Evolutionary conservation across 441 rosid species (phyloP).

Genomic region (Adansonia madagascariensis): DNA sequence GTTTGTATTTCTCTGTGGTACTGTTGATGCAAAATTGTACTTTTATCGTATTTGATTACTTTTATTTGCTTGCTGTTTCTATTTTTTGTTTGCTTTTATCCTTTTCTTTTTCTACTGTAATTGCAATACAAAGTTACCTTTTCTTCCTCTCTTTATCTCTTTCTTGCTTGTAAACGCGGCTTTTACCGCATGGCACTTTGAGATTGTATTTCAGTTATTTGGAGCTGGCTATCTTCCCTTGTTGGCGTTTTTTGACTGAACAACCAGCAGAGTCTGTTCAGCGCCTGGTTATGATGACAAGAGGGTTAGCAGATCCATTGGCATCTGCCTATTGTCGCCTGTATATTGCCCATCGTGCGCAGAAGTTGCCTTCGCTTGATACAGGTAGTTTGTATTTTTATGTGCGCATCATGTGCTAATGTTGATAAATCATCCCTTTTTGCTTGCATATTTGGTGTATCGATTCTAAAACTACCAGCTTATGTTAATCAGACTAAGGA

Average conservation of each 20-base stretch:
- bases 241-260: constrained; percentile 77
- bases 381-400: constrained; percentile 47
- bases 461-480: background rate
- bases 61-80: constrained; percentile 1
- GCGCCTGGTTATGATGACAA: constrained; percentile 76
- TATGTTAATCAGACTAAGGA: background rate
- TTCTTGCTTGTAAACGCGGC: constrained; percentile 15
- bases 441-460: background rate
- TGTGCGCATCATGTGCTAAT: background rate
- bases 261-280: constrained; percentile 58
- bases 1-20: constrained; percentile 2
- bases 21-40: background rate
- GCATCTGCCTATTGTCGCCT: constrained; percentile 82
- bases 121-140: background rate
- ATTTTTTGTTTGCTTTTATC: background rate
- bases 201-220: constrained; percentile 60
- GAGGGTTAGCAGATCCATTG: constrained; percentile 89
- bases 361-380: constrained; percentile 56
- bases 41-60: constrained; percentile 1
- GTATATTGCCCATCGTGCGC: constrained; percentile 75
- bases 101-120: background rate
- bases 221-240: constrained; percentile 87
- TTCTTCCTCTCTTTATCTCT: constrained; percentile 22
- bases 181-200: constrained; percentile 19
- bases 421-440: constrained; percentile 10